These are phyloP conservation scores for Tylopilus intermedius DNA, from an alignment of 768 basidiomycete species.

Conservation along the genomic window DNA sequence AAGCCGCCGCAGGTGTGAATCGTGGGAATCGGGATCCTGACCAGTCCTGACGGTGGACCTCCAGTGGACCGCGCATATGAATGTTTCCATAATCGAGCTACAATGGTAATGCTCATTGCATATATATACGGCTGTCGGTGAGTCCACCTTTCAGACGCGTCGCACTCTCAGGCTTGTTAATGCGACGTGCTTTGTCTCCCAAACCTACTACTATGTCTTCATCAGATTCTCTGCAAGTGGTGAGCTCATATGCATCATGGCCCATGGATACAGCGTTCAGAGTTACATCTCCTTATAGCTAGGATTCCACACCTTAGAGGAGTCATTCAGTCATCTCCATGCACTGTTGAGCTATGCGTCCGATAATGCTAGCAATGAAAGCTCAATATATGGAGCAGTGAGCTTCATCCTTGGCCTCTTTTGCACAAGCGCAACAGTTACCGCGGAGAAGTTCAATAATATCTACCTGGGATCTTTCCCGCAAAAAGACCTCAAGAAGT, in stretches of 20 bases:
- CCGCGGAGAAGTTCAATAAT: neutral
- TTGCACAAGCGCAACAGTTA: neutral
- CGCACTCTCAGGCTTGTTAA: no score
- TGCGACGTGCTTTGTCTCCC: neutral
- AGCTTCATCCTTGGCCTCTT: neutral
- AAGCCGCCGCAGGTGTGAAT: no score
- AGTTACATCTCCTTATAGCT: neutral
- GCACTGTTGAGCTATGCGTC: neutral
- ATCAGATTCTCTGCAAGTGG: neutral
- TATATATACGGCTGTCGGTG: no score
- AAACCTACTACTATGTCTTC: neutral
- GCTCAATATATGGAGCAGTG: neutral
- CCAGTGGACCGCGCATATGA: no score
- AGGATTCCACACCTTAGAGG: neutral
- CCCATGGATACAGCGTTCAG: neutral
- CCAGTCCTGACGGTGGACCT: no score
- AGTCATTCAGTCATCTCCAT: neutral
- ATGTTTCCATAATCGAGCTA: no score
- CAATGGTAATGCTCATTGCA: no score
- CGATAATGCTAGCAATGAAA: neutral
- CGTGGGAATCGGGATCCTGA: no score
- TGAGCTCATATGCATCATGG: neutral
- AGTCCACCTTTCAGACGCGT: no score
- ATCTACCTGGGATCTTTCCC: neutral
- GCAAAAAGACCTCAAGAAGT: constrained; percentile 1